phyloP scores from a whole-genome alignment of 129 eudicot genomes.

The Chrysanthemum seticuspe region DNA sequence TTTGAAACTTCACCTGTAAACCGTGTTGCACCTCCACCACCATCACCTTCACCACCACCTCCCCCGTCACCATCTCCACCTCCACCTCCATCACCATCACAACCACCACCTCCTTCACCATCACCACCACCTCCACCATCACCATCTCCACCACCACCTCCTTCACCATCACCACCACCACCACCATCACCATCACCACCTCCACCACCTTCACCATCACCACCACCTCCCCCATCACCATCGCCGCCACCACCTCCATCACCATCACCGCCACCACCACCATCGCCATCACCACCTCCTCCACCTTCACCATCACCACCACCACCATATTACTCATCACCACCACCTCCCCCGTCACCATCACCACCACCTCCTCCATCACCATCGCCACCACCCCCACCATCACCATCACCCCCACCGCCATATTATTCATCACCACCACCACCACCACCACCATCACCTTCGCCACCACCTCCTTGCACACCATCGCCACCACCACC shows the following conservation, averaged over 20 bases:
- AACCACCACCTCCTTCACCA: slow-evolving; percentile 34
- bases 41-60: slow-evolving; percentile 27
- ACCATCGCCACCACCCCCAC: slow-evolving; percentile 26
- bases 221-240: slow-evolving; percentile 15
- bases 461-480: slow-evolving; percentile 24
- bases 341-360: slow-evolving; percentile 14
- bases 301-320: slow-evolving; percentile 33
- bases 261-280: slow-evolving; percentile 8
- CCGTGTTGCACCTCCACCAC: slow-evolving; percentile 12
- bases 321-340: slow-evolving; percentile 7
- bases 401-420: slow-evolving; percentile 21
- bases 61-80: slow-evolving; percentile 37
- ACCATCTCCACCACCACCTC: not conserved
- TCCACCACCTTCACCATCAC: slow-evolving; percentile 16
- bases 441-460: slow-evolving; percentile 23
- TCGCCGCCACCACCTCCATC: slow-evolving; percentile 19
- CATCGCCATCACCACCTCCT: slow-evolving; percentile 22
- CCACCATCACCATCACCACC: slow-evolving; percentile 5
- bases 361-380: slow-evolving; percentile 23
- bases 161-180: slow-evolving; percentile 22
- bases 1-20: slow-evolving; percentile 23
- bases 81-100: not conserved
- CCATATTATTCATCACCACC: slow-evolving; percentile 13
- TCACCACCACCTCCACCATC: slow-evolving; percentile 30
- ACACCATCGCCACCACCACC: slow-evolving; percentile 31